These are phyloP conservation scores for Fusarium vanettenii DNA, from an alignment of 2,329 filamentous ascomycete genomes.

Conservation along the genomic window DNA sequence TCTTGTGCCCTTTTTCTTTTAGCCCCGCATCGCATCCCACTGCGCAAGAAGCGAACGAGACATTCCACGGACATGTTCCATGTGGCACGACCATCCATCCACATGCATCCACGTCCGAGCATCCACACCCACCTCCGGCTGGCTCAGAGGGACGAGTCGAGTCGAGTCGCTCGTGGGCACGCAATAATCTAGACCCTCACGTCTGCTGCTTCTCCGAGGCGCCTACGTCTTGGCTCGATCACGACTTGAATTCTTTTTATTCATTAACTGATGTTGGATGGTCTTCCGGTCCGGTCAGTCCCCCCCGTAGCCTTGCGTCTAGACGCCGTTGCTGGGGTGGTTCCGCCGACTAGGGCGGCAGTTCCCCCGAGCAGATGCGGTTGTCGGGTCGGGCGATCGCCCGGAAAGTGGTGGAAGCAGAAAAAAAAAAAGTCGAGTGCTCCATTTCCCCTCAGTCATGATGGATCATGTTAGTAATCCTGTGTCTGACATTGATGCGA, in stretches of 20 bases:
- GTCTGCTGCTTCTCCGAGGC: not conserved
- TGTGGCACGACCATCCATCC: constrained; percentile 26
- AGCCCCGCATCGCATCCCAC: constrained; percentile 22
- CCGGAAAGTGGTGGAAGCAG: constrained; percentile 27
- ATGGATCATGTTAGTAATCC: constrained; percentile 36
- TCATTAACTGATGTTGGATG: not conserved
- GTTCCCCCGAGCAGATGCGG: constrained; percentile 32
- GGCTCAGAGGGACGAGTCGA: not conserved
- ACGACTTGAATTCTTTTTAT: not conserved
- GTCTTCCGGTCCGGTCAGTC: not conserved
- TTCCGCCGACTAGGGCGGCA: constrained; percentile 25
- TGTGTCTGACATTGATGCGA: constrained; percentile 13
- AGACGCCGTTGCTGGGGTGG: constrained; percentile 13
- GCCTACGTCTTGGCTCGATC: not conserved
- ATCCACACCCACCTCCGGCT: constrained; percentile 12
- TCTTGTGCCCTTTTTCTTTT: constrained; percentile 22
- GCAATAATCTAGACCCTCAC: constrained; percentile 12
- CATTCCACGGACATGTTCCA: constrained; percentile 30
- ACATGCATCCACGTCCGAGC: not conserved
- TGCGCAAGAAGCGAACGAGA: constrained; percentile 19
- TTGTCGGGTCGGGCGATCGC: constrained; percentile 47
- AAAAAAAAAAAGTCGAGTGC: constrained; percentile 12
- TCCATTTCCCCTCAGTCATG: constrained; percentile 34
- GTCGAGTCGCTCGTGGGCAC: not conserved
- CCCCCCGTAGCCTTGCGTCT: constrained; percentile 29